Percentiles rank a stretch among this genome's conserved stretches.
Evolutionary conservation across 345 rosid species (phyloP).

Genomic region (Noccaea caerulescens): DNA sequence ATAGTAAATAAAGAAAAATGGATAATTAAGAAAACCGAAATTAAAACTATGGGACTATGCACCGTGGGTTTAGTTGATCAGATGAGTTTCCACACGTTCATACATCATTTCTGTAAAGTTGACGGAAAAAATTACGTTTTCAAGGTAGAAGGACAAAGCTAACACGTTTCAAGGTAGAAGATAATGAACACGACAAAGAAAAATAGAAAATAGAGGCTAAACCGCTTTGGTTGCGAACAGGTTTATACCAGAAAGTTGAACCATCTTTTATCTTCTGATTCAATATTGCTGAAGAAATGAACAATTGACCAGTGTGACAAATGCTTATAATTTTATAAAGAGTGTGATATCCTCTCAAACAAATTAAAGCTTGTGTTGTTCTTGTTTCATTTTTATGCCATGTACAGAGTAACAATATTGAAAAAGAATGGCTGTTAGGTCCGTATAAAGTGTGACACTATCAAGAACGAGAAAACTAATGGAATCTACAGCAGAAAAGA

Average conservation of each 20-base stretch:
- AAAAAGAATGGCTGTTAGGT: conserved; percentile 25
- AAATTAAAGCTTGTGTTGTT: conserved; percentile 16
- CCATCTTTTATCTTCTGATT: background rate
- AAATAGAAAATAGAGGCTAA: background rate
- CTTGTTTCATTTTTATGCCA: conserved; percentile 27
- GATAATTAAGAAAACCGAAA: background rate
- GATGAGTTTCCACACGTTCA: background rate
- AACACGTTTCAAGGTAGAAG: background rate
- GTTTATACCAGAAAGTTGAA: background rate
- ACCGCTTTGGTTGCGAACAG: background rate
- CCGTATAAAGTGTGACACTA: conserved; percentile 36
- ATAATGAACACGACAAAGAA: background rate
- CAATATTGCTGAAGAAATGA: background rate
- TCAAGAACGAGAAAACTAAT: conserved; percentile 25
- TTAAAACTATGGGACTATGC: background rate
- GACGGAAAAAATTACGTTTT: background rate
- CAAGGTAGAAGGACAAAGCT: background rate
- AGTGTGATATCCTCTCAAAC: background rate
- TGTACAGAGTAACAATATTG: conserved; percentile 20
- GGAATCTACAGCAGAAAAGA: conserved; percentile 37
- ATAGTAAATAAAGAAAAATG: background rate
- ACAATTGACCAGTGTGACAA: background rate
- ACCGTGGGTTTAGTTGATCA: background rate
- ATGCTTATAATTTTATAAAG: background rate
- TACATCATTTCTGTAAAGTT: background rate